These are phyloP conservation scores for Pseudogymnoascus sp. DNA, from an alignment of 2,329 filamentous ascomycete genomes.

Conservation along the genomic window DNA sequence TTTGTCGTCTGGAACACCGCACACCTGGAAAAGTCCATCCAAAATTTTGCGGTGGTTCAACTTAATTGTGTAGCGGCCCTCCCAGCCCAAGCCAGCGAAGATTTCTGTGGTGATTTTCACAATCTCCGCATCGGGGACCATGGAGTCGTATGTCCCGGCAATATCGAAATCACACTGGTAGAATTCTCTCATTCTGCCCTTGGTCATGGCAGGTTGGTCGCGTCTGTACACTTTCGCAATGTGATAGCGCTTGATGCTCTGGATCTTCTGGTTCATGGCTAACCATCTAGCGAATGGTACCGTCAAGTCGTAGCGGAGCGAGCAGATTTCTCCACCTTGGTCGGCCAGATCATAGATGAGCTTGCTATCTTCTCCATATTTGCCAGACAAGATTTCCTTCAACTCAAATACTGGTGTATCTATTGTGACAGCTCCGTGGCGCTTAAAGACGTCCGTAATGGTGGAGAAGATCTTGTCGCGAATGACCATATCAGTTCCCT, in stretches of 20 bases:
- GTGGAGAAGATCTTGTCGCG: constrained; percentile 71
- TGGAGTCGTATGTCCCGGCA: constrained; percentile 76
- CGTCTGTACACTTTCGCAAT: constrained; percentile 85
- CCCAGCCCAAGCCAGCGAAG: constrained; percentile 71
- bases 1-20: constrained; percentile 79
- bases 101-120: constrained; percentile 77
- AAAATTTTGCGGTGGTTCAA: constrained; percentile 92
- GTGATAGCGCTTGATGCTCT: constrained; percentile 87
- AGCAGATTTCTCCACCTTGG: constrained; percentile 78
- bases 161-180: constrained; percentile 98
- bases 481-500: constrained; percentile 69
- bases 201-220: constrained; percentile 78
- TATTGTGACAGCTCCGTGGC: constrained; percentile 70
- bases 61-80: constrained; percentile 65
- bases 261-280: constrained; percentile 73
- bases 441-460: constrained; percentile 73
- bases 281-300: constrained; percentile 89
- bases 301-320: constrained; percentile 78
- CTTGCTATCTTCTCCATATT: constrained; percentile 88
- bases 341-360: constrained; percentile 86
- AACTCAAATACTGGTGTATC: constrained; percentile 82
- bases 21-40: constrained; percentile 85
- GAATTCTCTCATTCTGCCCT: constrained; percentile 90
- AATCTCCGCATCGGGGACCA: constrained; percentile 89
- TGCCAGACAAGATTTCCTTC: constrained; percentile 76